Conservation (phyloP, 225 moss, liverwort and hornwort species). For the Marchantia paleacea region DNA sequence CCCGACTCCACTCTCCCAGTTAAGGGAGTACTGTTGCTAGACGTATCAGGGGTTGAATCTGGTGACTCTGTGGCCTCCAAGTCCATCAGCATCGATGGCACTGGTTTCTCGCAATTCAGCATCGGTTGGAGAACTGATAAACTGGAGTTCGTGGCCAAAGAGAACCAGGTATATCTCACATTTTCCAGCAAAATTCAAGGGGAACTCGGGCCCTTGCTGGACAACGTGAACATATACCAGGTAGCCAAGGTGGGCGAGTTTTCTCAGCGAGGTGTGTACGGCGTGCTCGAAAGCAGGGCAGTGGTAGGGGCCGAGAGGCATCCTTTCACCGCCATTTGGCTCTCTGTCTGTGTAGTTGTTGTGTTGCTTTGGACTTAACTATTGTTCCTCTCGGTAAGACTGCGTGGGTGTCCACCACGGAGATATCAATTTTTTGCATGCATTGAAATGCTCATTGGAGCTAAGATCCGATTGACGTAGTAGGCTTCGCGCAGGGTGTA, state of each 20-base stretch:
- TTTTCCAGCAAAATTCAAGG: constrained; percentile 65
- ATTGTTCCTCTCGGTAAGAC: background rate
- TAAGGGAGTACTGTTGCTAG: constrained; percentile 46
- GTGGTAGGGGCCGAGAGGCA: background rate
- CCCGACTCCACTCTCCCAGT: constrained; percentile 45
- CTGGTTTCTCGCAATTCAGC: constrained; percentile 52
- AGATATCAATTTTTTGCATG: background rate
- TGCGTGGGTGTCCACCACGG: background rate
- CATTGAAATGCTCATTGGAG: background rate
- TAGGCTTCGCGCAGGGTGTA: too few relatives aligned
- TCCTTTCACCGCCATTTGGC: too few relatives aligned
- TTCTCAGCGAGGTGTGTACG: background rate
- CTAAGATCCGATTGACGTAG: too few relatives aligned
- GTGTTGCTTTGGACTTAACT: background rate
- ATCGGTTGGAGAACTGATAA: constrained; percentile 69
- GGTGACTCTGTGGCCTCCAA: constrained; percentile 26
- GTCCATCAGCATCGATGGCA: constrained; percentile 45
- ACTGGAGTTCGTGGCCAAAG: constrained; percentile 46
- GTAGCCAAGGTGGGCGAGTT: constrained; percentile 22
- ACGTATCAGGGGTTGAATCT: constrained; percentile 39
- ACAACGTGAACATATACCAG: constrained; percentile 53
- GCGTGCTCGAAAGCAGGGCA: background rate
- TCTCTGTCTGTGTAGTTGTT: background rate
- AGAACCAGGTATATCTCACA: constrained; percentile 35
- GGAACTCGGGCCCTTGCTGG: constrained; percentile 61